A percentile compares a stretch with the other conserved stretches of the same genome.
phyloP scores from a whole-genome alignment of 345 rosid species.

The Linum usitatissimum region DNA sequence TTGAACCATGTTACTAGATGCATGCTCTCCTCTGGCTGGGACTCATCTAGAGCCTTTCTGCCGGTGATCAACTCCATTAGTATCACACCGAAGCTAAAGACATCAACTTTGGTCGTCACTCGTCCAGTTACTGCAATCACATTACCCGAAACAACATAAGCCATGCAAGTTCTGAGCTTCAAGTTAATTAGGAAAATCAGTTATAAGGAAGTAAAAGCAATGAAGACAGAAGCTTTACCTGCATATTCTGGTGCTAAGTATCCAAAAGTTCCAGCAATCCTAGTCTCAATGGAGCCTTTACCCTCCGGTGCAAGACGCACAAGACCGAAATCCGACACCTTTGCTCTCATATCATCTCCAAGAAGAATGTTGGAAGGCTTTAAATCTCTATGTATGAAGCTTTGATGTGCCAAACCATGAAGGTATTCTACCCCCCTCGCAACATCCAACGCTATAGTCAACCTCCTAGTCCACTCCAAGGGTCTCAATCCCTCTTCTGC shows the following conservation, averaged over 20 bases:
- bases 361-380: constrained; percentile 5
- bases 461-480: not conserved
- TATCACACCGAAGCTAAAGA: constrained; percentile 2
- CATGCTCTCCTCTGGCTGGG: constrained; percentile 8
- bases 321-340: constrained; percentile 2
- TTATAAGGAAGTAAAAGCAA: not conserved
- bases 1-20: constrained; percentile 5
- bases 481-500: not conserved
- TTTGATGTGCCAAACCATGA: constrained; percentile 5
- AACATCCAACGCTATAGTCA: constrained; percentile 4
- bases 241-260: constrained; percentile 6
- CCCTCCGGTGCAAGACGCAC: constrained; percentile 4
- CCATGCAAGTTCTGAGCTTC: too few relatives aligned
- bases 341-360: constrained; percentile 1
- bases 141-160: not conserved
- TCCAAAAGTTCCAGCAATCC: constrained; percentile 5
- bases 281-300: constrained; percentile 5
- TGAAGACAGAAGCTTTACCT: not conserved
- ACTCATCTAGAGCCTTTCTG: not conserved
- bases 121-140: not conserved
- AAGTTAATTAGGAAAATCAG: not conserved
- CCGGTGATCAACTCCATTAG: constrained; percentile 1
- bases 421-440: constrained; percentile 5
- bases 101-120: constrained; percentile 5
- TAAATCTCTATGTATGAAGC: constrained; percentile 3